Evolutionary conservation across 106 monocot species (phyloP), one percentile per base, ranked within the genome.

Genomic region (Dioscorea zingiberensis): DNA sequence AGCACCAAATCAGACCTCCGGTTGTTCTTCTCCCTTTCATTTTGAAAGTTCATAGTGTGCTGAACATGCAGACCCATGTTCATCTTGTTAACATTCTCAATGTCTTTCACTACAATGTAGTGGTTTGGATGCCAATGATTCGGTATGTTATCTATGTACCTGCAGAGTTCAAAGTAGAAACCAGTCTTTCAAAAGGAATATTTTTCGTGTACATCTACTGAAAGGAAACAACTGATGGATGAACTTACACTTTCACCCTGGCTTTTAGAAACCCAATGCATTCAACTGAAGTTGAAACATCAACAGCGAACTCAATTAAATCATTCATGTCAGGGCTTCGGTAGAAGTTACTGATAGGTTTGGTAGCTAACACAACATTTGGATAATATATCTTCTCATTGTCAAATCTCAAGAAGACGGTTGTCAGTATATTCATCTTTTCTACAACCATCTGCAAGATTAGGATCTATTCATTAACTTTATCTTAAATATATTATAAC

Each of bases 271-370:
- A 68, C n/a, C 65, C 88, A 58, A 98, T 98, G 55, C 63, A 81
- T 44, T 98, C 92, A 27, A 89, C 61, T 21, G 97, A 84, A 68
- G 97, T 98, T 17, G 86, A 81, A 73, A 98, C 58, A 66, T 77
- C 82, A 51, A 98, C 75, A 28, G 88, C 81, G 63, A 98, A 98
- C 45, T 80, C 79, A 24, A 98, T 65, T 9, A 72, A 48, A 72
- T 98, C 97, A 45, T 75, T 25, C 97, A 98, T 98, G 60, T 98
- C 81, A 16, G 92, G 97, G 71, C 97, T 98, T 82, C 97, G 73
- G 68, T 89, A 93, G 60, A 88, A 98, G 76, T 98, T 98, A 75
- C 92, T 92, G 78, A 98, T 98, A 4, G 97, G 84, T 75, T 98
- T 98, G 25, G 77, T 77, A 25, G 88, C 63, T 55, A 93, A 66